Evolutionary conservation across 2,329 filamentous ascomycete species (phyloP), one percentile per base, ranked within the genome.

Genomic region (Niveomyces coronatus): DNA sequence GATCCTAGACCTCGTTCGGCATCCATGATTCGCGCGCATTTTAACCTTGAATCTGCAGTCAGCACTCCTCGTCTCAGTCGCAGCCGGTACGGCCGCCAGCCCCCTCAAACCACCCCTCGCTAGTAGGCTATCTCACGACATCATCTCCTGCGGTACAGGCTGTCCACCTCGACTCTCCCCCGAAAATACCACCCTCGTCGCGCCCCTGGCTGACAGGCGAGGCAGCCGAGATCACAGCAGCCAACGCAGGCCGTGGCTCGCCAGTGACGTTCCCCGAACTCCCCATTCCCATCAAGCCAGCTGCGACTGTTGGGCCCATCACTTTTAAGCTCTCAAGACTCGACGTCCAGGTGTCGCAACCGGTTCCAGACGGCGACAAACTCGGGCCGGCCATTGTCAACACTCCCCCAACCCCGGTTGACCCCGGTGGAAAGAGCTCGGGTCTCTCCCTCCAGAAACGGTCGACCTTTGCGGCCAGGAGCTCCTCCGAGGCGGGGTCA

Each of bases 81-180:
- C 45, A 31, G 32, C 42, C 38, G 13, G 39, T 42, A 39, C 60
- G 61, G 47, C n/a, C n/a, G n/a, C 71, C 71, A 44, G 64, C 67
- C 38, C 58, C 71, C 38, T 73, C 72, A 30, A 64, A 71, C 19
- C 74, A 76, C 55, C 71, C 76, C 37, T 81, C 81, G 23, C 78
- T 82, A 49, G 68, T 74, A 51, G 77, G 76, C 45, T 76, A 82
- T 55, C 64, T 82, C 43, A 83, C 80, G 34, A 75, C 76, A 23
- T 82, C 79, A 20, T 83, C 80, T 16, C 76, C 81, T 22, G 59
- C 81, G 42, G 70, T 83, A 35, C 76, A 79, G 50, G 70, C 73
- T 34, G 65, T 63, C 17, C 70, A 71, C 46, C 52, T 70, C 23
- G 48, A 53, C 28, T 43, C 52, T 16, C 45, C 47, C 27, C 44